Evolutionary conservation across 805 yeast genomes (phyloP), one percentile per base, ranked within the genome.

Genomic region (Candida methanosorbosa): DNA sequence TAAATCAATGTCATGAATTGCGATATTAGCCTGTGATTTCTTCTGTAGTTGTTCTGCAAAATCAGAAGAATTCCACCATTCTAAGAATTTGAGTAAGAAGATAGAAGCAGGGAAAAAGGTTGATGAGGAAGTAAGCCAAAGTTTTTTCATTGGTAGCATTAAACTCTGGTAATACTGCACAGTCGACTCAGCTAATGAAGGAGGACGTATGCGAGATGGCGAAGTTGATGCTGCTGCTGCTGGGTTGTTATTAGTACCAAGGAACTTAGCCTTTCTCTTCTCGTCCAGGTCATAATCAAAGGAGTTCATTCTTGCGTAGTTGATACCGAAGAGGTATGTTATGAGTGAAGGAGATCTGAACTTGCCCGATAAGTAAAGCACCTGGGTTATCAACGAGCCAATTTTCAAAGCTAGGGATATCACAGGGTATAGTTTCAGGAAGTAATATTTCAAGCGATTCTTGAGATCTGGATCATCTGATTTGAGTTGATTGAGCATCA

Each of bases 31-130:
- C 67, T 63, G 33, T 62, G 62, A 31, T 65, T 68, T 37, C 70
- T 71, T 18, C 73, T 66, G 32, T 39, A 81, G 49, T 49, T 73
- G 72, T 4, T 70, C 56, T 3, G 84, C 75, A 49, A 85, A 72
- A 39, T 81, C 85, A 13, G 87, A 76, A 18, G 82, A 72, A 40
- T 77, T 75, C 94, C 95, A 88, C 96, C 97, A 88, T 55, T 88
- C 97, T 24, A 86, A 64, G 46, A 88, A 84, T 57, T 86, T 85
- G 40, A 88, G 65, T 18, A 78, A 49, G 51, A 90, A 87, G 34
- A 88, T 80, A 2, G 94, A 84, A 0, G 81, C 68, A 0, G 96
- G 96, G 57, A 90, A 75, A 30, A 78, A 54, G 2, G 82, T 60
- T 35, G 52, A 52, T 2, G 61, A 43, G 19, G 56, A 46, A 5